These are phyloP conservation scores for Nicotiana sylvestris DNA, from an alignment of 257 asterid species.

Conservation along the genomic window DNA sequence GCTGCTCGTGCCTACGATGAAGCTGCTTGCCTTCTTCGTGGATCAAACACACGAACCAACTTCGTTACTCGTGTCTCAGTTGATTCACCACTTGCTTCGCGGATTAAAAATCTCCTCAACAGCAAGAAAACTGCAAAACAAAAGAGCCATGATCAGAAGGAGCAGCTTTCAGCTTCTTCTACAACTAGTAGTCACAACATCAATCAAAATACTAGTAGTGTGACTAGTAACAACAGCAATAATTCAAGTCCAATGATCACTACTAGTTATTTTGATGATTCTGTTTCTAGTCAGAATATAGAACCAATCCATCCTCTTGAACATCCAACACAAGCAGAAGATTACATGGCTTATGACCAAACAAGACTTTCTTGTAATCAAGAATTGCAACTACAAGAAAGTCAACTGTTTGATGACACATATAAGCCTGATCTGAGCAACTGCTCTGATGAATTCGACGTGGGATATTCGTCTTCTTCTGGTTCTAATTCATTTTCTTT, in stretches of 20 bases:
- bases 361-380: background rate
- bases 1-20: slow-evolving; percentile 69
- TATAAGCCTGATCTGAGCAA: slow-evolving; percentile 59
- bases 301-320: background rate
- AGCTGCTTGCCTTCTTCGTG: slow-evolving; percentile 61
- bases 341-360: background rate
- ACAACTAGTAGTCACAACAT: slow-evolving; percentile 7
- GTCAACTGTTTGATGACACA: slow-evolving; percentile 33
- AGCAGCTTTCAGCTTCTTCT: background rate
- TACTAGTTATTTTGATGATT: slow-evolving; percentile 7
- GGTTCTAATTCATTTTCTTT: background rate
- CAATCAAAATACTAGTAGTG: background rate
- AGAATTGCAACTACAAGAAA: background rate
- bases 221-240: background rate
- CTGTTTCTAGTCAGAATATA: slow-evolving; percentile 10
- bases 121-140: slow-evolving; percentile 26
- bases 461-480: slow-evolving; percentile 11
- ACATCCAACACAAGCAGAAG: background rate
- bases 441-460: slow-evolving; percentile 19
- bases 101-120: slow-evolving; percentile 43
- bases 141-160: slow-evolving; percentile 1
- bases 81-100: slow-evolving; percentile 53
- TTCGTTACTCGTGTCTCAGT: slow-evolving; percentile 35
- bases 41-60: slow-evolving; percentile 55
- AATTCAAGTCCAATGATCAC: slow-evolving; percentile 12